phyloP scores from a whole-genome alignment of 164 flowering plant genomes.

The Warburgia ugandensis region DNA sequence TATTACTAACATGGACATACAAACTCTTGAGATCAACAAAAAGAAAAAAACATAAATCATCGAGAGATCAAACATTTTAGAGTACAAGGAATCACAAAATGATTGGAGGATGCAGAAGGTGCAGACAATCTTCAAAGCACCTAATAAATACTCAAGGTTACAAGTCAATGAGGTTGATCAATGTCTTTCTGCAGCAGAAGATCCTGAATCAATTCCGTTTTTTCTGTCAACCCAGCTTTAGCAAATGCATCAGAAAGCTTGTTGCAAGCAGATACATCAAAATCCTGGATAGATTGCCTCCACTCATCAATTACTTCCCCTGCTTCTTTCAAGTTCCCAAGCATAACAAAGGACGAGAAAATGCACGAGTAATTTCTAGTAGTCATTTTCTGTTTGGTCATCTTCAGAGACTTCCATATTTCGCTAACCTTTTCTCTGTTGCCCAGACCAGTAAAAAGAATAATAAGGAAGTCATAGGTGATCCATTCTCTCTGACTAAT shows the following conservation, averaged over 20 bases:
- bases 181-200: slow-evolving; percentile 19
- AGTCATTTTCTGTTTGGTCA: slow-evolving; percentile 66
- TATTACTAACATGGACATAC: no score
- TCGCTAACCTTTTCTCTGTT: slow-evolving; percentile 58
- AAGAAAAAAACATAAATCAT: no score
- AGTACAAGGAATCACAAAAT: not conserved
- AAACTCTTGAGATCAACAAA: no score
- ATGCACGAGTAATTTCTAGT: slow-evolving; percentile 59
- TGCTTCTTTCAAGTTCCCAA: slow-evolving; percentile 60
- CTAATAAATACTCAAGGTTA: not conserved
- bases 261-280: slow-evolving; percentile 36
- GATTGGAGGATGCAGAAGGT: not conserved
- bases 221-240: slow-evolving; percentile 39
- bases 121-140: not conserved
- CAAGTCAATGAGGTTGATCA: slow-evolving; percentile 15
- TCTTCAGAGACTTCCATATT: slow-evolving; percentile 74
- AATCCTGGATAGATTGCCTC: slow-evolving; percentile 57
- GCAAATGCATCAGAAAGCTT: slow-evolving; percentile 45
- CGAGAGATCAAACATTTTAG: no score
- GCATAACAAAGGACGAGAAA: slow-evolving; percentile 69
- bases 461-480: slow-evolving; percentile 76
- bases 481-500: slow-evolving; percentile 76
- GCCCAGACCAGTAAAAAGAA: slow-evolving; percentile 59
- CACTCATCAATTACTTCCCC: slow-evolving; percentile 64
- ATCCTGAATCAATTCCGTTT: slow-evolving; percentile 28